These are phyloP conservation scores for Prosopis cineraria DNA, from an alignment of 306 rosid species.

Conservation along the genomic window DNA sequence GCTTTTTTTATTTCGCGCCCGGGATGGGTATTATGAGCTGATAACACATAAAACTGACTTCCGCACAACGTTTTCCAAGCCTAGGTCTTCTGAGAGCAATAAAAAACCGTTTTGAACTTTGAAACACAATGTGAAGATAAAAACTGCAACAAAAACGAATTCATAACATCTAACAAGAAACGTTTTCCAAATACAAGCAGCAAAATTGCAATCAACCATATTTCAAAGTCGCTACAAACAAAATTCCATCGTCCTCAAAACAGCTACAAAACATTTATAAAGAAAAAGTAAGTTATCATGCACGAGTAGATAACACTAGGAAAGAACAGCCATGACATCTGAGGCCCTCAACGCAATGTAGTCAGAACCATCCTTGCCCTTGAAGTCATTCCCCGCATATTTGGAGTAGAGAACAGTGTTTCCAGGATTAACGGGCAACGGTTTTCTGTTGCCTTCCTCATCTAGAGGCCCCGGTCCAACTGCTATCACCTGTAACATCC, in stretches of 20 bases:
- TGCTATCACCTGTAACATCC: constrained; percentile 65
- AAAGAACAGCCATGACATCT: constrained; percentile 74
- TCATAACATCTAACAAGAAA: not conserved
- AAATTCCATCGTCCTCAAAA: constrained; percentile 32
- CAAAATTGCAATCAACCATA: constrained; percentile 33
- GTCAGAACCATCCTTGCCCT: constrained; percentile 81
- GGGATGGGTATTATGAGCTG: too few relatives aligned
- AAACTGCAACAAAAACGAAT: not conserved
- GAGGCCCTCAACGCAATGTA: constrained; percentile 73
- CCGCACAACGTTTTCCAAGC: too few relatives aligned
- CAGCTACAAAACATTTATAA: not conserved
- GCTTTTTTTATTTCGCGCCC: too few relatives aligned
- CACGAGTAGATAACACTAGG: constrained; percentile 42
- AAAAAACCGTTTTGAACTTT: too few relatives aligned
- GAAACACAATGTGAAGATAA: not conserved
- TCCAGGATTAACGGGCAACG: constrained; percentile 52
- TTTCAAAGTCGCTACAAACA: constrained; percentile 30
- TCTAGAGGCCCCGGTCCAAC: constrained; percentile 81
- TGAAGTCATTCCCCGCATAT: constrained; percentile 85
- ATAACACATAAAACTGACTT: too few relatives aligned
- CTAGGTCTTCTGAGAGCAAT: too few relatives aligned
- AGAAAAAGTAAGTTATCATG: constrained; percentile 8
- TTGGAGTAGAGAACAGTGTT: constrained; percentile 80
- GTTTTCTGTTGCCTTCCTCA: constrained; percentile 78
- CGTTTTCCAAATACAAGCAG: not conserved